phyloP scores from a whole-genome alignment of 2,329 filamentous ascomycete species.

The Microcyclosporella mali region DNA sequence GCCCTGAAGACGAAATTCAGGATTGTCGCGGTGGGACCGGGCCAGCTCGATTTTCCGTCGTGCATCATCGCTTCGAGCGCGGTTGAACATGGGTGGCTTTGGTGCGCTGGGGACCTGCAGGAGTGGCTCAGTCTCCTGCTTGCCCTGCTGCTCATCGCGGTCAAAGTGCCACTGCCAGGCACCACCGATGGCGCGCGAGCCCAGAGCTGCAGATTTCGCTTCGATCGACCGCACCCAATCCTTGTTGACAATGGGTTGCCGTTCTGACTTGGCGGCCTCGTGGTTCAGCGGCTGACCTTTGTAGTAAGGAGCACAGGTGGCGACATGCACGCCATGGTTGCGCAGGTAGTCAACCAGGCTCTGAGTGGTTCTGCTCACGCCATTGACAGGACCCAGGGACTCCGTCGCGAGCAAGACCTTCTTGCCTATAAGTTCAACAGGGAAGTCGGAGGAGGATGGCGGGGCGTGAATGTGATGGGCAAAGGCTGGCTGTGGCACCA shows the following conservation, averaged over 20 bases:
- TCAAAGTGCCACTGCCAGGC: conserved; percentile 30
- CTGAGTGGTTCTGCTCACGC: conserved; percentile 64
- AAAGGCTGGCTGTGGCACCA: background rate
- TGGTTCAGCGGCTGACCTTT: conserved; percentile 46
- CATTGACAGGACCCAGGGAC: conserved; percentile 66
- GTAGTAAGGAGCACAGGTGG: conserved; percentile 58
- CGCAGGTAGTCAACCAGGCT: conserved; percentile 64
- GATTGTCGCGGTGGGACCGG: conserved; percentile 29
- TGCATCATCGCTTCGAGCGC: conserved; percentile 24
- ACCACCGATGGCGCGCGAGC: conserved; percentile 29
- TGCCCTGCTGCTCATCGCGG: conserved; percentile 16
- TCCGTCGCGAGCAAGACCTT: conserved; percentile 63
- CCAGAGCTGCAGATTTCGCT: conserved; percentile 28
- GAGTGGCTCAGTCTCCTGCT: conserved; percentile 15
- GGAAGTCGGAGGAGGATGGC: conserved; percentile 30
- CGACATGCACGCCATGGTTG: conserved; percentile 57
- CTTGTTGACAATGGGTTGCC: conserved; percentile 29
- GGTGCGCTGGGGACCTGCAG: conserved; percentile 9
- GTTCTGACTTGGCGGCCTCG: conserved; percentile 20
- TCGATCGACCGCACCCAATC: conserved; percentile 31
- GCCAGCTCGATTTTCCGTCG: conserved; percentile 25
- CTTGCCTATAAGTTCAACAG: conserved; percentile 50
- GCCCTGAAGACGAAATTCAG: conserved; percentile 56
- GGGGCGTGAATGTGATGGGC: background rate
- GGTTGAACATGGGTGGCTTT: conserved; percentile 25